These are phyloP conservation scores for Rosellinia necatrix DNA, from an alignment of 2,329 filamentous ascomycete genomes.

Conservation along the genomic window DNA sequence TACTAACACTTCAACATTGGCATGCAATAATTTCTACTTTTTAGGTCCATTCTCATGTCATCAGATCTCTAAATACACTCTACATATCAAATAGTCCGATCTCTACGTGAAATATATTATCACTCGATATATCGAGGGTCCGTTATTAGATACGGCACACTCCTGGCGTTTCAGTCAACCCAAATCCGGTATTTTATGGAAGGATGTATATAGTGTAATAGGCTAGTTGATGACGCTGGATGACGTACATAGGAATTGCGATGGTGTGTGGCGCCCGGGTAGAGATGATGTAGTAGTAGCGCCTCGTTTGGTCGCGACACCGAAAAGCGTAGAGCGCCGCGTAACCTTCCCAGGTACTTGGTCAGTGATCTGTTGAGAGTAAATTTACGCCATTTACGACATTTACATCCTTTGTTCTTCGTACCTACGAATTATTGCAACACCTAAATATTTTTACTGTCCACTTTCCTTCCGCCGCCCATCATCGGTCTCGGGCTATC, in stretches of 20 bases:
- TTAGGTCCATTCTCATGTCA: too few species aligned
- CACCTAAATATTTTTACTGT: slow-evolving; percentile 8
- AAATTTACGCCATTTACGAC: background rate
- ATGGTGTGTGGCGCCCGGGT: slow-evolving; percentile 22
- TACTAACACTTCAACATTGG: too few species aligned
- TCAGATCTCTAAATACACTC: too few species aligned
- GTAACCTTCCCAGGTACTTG: too few species aligned
- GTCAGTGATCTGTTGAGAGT: too few species aligned
- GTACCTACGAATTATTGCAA: background rate
- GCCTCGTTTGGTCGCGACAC: background rate
- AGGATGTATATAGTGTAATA: background rate
- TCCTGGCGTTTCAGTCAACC: background rate
- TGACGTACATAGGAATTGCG: slow-evolving; percentile 24
- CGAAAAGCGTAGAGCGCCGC: too few species aligned
- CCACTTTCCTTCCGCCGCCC: background rate
- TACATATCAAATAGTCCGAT: too few species aligned
- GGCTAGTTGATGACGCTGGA: slow-evolving; percentile 22
- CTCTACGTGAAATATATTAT: too few species aligned
- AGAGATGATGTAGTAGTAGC: slow-evolving; percentile 14
- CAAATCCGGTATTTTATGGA: slow-evolving; percentile 15
- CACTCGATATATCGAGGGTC: too few species aligned
- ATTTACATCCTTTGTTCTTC: background rate
- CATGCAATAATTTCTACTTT: too few species aligned
- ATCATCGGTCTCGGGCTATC: background rate
- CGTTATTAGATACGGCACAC: too few species aligned